Percentiles rank a stretch among this genome's conserved stretches.
Evolutionary conservation across 805 yeast genomes (phyloP).

Genomic region (Phaffomyces antillensis): DNA sequence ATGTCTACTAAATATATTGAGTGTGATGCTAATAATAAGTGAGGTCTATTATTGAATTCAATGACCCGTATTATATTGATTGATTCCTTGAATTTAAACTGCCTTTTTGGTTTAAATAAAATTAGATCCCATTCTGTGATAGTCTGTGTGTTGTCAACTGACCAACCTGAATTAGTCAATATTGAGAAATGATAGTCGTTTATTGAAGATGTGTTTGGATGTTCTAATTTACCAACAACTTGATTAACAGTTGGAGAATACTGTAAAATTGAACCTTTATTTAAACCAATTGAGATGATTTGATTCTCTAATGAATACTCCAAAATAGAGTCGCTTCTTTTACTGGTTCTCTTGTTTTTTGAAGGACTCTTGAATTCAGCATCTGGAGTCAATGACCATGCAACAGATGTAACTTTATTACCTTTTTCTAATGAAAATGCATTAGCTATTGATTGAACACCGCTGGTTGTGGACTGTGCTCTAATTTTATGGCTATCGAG

Average conservation of each 20-base stretch:
- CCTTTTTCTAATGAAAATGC: conserved; percentile 49
- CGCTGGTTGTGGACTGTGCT: conserved; percentile 48
- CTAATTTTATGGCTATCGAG: conserved; percentile 65
- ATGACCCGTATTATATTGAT: conserved; percentile 28
- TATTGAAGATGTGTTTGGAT: conserved; percentile 40
- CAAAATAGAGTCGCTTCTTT: conserved; percentile 19
- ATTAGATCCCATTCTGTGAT: conserved; percentile 57
- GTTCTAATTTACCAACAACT: conserved; percentile 43
- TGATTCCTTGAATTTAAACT: conserved; percentile 31
- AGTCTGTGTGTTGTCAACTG: conserved; percentile 51
- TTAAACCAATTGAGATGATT: conserved; percentile 54
- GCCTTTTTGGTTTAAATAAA: conserved; percentile 34
- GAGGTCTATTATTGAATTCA: conserved; percentile 23
- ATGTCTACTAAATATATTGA: conserved; percentile 49
- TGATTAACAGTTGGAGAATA: conserved; percentile 63
- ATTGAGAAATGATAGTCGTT: conserved; percentile 41
- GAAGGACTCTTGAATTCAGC: not conserved
- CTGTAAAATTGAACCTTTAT: conserved; percentile 54
- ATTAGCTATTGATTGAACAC: conserved; percentile 32
- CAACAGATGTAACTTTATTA: conserved; percentile 38
- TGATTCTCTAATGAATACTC: conserved; percentile 31
- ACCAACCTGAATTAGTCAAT: conserved; percentile 43
- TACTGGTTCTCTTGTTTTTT: conserved; percentile 6
- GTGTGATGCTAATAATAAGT: conserved; percentile 60
- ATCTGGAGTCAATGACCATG: conserved; percentile 39